phyloP scores from a whole-genome alignment of 176 grass and related monocot species.

The Cenchrus fungigraminus region DNA sequence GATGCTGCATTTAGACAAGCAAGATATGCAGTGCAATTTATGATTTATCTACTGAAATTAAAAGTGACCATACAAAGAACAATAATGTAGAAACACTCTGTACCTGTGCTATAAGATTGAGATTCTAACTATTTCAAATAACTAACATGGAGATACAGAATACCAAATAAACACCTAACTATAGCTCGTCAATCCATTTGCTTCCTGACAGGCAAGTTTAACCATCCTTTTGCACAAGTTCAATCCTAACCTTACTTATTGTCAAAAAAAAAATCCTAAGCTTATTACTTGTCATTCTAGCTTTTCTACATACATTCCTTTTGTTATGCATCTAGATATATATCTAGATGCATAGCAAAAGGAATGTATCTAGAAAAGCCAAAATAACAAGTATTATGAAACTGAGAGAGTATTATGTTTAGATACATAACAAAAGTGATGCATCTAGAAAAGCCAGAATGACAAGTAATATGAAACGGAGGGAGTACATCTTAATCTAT shows the following conservation, averaged over 20 bases:
- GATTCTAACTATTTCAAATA: not conserved
- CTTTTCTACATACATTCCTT: too few relatives aligned
- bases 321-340: too few relatives aligned
- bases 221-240: slow-evolving; percentile 78
- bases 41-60: not conserved
- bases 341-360: too few relatives aligned
- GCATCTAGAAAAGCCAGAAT: too few relatives aligned
- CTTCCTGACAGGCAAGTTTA: slow-evolving; percentile 84
- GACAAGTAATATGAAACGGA: too few relatives aligned
- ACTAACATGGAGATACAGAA: slow-evolving; percentile 19
- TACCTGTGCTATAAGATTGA: slow-evolving; percentile 64
- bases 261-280: too few relatives aligned
- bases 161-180: slow-evolving; percentile 47
- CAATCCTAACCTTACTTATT: slow-evolving; percentile 46
- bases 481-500: too few relatives aligned
- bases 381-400: too few relatives aligned
- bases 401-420: too few relatives aligned
- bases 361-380: too few relatives aligned
- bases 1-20: not conserved
- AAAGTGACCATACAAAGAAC: not conserved
- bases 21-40: not conserved
- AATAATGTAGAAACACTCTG: not conserved
- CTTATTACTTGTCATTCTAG: too few relatives aligned
- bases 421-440: too few relatives aligned
- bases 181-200: slow-evolving; percentile 69